Conservation (phyloP, 768 basidiomycete species). For the Lyophyllum decastes region DNA sequence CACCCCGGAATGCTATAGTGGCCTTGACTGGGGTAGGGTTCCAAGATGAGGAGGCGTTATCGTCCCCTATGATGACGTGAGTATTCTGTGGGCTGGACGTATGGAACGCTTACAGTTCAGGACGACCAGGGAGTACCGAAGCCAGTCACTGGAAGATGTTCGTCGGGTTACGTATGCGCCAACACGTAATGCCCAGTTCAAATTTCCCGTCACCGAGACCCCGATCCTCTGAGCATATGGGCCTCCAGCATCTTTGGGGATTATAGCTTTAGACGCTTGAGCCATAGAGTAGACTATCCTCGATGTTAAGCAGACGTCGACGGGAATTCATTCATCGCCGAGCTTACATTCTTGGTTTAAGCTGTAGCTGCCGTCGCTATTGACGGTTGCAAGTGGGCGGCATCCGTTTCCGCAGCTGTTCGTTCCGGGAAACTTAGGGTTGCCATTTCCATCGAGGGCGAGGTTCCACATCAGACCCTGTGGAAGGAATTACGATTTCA, state of each 20-base stretch:
- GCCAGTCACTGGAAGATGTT: constrained; percentile 53
- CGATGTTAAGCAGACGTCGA: not conserved
- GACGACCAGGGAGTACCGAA: constrained; percentile 71
- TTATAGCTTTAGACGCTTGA: constrained; percentile 71
- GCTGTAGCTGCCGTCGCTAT: constrained; percentile 60
- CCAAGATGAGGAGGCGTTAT: constrained; percentile 49
- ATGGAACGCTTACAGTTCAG: constrained; percentile 54
- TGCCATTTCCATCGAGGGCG: constrained; percentile 60
- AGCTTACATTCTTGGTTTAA: constrained; percentile 73
- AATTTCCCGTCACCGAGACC: constrained; percentile 56
- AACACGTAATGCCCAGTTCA: constrained; percentile 62
- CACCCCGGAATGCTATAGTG: constrained; percentile 66
- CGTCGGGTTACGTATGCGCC: constrained; percentile 66
- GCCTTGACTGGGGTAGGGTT: constrained; percentile 53
- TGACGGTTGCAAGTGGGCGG: constrained; percentile 66
- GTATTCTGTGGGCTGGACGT: not conserved
- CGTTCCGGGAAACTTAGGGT: constrained; percentile 67
- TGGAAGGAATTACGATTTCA: not conserved
- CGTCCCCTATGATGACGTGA: constrained; percentile 39
- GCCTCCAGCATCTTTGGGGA: constrained; percentile 68
- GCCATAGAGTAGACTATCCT: constrained; percentile 67
- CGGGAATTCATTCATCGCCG: not conserved
- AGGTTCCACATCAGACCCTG: constrained; percentile 71
- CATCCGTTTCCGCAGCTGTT: constrained; percentile 68
- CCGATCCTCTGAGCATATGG: constrained; percentile 71